Percentiles rank a stretch among this genome's conserved stretches.
Conservation (phyloP, 805 yeast species). For the Candida coquimbonensis region DNA sequence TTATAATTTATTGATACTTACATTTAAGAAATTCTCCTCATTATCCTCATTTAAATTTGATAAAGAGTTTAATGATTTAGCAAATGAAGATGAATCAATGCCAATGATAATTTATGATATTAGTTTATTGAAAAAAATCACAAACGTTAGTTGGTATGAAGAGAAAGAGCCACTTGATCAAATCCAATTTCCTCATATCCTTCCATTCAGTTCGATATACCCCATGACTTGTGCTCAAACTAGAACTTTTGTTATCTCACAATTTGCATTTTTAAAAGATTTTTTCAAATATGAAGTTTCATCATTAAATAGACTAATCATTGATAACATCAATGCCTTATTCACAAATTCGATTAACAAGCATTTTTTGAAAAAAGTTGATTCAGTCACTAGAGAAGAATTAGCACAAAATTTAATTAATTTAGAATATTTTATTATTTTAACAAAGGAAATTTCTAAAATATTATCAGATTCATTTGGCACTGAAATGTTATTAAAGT, state of each 20-base stretch:
- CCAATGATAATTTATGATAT: conserved; percentile 65
- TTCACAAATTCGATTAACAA: conserved; percentile 60
- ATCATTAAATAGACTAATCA: conserved; percentile 51
- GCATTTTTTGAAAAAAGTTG: conserved; percentile 52
- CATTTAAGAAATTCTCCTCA: conserved; percentile 57
- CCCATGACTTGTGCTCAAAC: conserved; percentile 79
- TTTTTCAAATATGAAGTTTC: conserved; percentile 58
- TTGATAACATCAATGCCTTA: conserved; percentile 59
- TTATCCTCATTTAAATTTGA: conserved; percentile 49
- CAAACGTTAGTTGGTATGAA: conserved; percentile 64
- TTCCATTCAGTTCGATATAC: conserved; percentile 86
- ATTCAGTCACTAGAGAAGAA: conserved; percentile 78
- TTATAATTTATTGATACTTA: conserved; percentile 50
- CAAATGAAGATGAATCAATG: conserved; percentile 82
- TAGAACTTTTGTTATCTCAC: conserved; percentile 55
- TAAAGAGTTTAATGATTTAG: conserved; percentile 50
- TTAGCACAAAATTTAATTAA: conserved; percentile 84
- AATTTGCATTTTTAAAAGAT: conserved; percentile 58
- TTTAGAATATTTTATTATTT: conserved; percentile 75
- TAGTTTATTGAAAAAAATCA: conserved; percentile 54
- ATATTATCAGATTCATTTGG: conserved; percentile 29
- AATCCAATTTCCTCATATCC: conserved; percentile 44
- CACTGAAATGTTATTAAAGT: conserved; percentile 37
- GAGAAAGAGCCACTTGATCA: conserved; percentile 37
- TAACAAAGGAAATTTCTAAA: conserved; percentile 56